Evolutionary conservation across 2,329 filamentous ascomycete genomes (phyloP).

Genomic region (Fusarium haematococcum): DNA sequence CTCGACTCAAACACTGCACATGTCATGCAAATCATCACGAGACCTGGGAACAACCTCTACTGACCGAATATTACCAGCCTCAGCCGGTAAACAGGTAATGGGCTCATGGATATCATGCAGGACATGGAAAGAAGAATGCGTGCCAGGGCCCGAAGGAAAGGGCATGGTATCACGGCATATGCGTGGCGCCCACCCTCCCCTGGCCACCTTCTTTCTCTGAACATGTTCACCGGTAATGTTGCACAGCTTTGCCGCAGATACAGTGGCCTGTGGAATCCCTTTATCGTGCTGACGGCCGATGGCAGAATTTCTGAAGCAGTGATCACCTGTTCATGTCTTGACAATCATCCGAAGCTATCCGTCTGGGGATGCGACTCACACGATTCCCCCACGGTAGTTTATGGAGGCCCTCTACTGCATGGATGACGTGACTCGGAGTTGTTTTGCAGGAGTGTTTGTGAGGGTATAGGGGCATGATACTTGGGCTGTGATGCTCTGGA

Average conservation of each 20-base stretch:
- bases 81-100: not conserved
- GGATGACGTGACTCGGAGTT: not conserved
- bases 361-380: not conserved
- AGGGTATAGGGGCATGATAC: not conserved
- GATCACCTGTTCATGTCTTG: conserved; percentile 25
- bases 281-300: conserved; percentile 1
- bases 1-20: not conserved
- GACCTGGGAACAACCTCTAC: not conserved
- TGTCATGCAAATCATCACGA: not conserved
- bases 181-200: conserved; percentile 10
- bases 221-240: conserved; percentile 34
- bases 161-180: conserved; percentile 32
- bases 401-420: not conserved
- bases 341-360: conserved; percentile 2
- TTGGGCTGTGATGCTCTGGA: not conserved
- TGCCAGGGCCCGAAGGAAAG: conserved; percentile 3
- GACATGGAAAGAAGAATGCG: not conserved
- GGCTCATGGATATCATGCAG: not conserved
- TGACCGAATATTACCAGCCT: not conserved
- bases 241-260: conserved; percentile 24
- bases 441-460: not conserved
- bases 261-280: not conserved
- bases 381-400: not conserved
- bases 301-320: not conserved
- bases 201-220: not conserved